Evolutionary conservation across 192 early-diverging fungal species (phyloP), one percentile per base, ranked within the genome.

Genomic region (Cetraspora pellucida): DNA sequence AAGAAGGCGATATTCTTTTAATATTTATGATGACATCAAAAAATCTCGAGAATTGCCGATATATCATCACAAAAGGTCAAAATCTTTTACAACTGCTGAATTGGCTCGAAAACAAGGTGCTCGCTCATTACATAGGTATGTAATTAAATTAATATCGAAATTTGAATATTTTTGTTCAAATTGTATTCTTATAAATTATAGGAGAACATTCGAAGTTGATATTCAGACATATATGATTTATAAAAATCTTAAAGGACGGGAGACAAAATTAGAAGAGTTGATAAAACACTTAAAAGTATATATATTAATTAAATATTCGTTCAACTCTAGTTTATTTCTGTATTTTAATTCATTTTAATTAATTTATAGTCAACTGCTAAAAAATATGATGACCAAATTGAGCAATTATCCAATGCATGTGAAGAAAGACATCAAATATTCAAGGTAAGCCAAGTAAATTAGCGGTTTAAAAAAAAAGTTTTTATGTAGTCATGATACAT

Each of bases 181-280:
- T n/a, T n/a, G n/a, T n/a, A n/a, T n/a, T n/a, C n/a, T 16, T 45
- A 37, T 50, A 50, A 5, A 47, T 50, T 50, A 47, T 50, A 72
- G 70, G 52, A 27, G 6, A 27, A 21, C 31, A 6, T 46, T 60
- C 9, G 37, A 63, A 16, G 8, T 86, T 46, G 82, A 86, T 46
- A 59, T 83, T 10, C 55, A 77, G 21, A 86, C 82, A 0, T 84
- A 83, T 63, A 64, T 77, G 0, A 10, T 78, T 2, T 86, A 86
- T 72, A 82, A 84, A 16, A 65, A 57, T 49, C 67, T 86, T 17
- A 55, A 58, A 19, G 58, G 57, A 11, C 72, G 78, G 5, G 79
- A 86, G 17, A 27, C 60, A 28, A 50, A 16, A 7, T 66, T 86
- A 6, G 50, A 79, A 57, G 21, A 43, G 1, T 52, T 49, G 1